A percentile compares a stretch with the other conserved stretches of the same genome.
phyloP scores from a whole-genome alignment of 2,329 filamentous ascomycete genomes.

The Exophiala mesophila region DNA sequence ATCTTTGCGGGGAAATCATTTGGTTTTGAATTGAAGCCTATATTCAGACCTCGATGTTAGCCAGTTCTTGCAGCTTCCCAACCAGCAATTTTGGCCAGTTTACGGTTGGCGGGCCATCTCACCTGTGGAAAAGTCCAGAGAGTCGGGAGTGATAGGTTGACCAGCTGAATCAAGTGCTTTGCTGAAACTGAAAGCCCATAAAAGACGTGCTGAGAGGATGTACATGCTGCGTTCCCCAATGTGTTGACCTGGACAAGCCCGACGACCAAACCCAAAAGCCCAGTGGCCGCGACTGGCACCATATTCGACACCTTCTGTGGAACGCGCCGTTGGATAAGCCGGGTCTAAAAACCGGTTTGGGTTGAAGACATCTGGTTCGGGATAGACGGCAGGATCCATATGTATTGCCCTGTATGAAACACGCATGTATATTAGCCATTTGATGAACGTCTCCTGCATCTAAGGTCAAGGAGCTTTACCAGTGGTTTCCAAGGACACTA shows the following conservation, averaged over 20 bases:
- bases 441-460: too few relatives aligned
- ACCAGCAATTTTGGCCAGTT: too few relatives aligned
- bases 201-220: constrained; percentile 27
- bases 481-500: constrained; percentile 37
- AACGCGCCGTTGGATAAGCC: constrained; percentile 30
- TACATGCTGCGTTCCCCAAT: constrained; percentile 32
- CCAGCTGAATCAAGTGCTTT: too few relatives aligned
- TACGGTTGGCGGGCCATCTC: too few relatives aligned
- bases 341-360: constrained; percentile 20
- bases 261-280: constrained; percentile 31
- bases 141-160: too few relatives aligned
- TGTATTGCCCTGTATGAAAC: constrained; percentile 22
- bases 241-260: constrained; percentile 32
- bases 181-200: constrained; percentile 33
- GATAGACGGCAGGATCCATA: constrained; percentile 22
- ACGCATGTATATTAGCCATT: neutral
- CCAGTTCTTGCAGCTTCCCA: too few relatives aligned
- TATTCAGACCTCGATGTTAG: too few relatives aligned
- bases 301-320: constrained; percentile 34
- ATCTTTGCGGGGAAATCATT: too few relatives aligned
- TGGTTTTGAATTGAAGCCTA: too few relatives aligned
- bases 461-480: too few relatives aligned
- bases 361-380: constrained; percentile 16
- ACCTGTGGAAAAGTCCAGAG: too few relatives aligned
- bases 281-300: constrained; percentile 29